Percentiles rank a stretch among this genome's conserved stretches.
Conservation (phyloP, 768 basidiomycete species). For the Suillus weaverae region DNA sequence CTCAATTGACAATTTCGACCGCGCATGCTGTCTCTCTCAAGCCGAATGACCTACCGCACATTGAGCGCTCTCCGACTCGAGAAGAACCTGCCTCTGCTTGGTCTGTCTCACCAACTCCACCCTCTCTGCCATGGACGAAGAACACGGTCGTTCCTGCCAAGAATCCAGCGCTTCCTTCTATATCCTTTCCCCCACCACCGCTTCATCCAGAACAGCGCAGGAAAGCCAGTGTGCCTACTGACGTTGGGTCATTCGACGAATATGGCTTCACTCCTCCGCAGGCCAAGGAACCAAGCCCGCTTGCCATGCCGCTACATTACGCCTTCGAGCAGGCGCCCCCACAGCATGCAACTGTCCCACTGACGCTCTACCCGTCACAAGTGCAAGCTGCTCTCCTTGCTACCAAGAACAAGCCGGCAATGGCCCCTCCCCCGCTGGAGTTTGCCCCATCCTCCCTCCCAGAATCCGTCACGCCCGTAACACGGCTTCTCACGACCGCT, state of each 20-base stretch:
- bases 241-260: constrained; percentile 32
- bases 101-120: constrained; percentile 34
- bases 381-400: constrained; percentile 16
- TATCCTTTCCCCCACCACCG: constrained; percentile 32
- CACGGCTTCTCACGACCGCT: constrained; percentile 44
- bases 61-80: constrained; percentile 28
- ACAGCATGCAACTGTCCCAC: constrained; percentile 18
- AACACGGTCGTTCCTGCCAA: constrained; percentile 18
- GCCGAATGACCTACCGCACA: constrained; percentile 25
- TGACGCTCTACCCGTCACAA: constrained; percentile 18
- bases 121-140: constrained; percentile 26
- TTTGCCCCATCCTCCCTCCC: constrained; percentile 18
- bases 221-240: constrained; percentile 38
- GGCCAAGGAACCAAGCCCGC: constrained; percentile 23
- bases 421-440: not conserved
- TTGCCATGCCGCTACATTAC: constrained; percentile 44
- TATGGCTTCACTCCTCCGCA: constrained; percentile 24
- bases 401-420: not conserved
- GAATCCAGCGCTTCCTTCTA: constrained; percentile 38
- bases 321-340: constrained; percentile 32
- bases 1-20: constrained; percentile 45
- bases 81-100: constrained; percentile 30
- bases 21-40: constrained; percentile 36
- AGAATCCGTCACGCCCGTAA: constrained; percentile 37
- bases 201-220: constrained; percentile 31